Evolutionary conservation across 202 grass and related monocot species (phyloP), one percentile per base, ranked within the genome.

Genomic region (Cymbopogon flexuosus): DNA sequence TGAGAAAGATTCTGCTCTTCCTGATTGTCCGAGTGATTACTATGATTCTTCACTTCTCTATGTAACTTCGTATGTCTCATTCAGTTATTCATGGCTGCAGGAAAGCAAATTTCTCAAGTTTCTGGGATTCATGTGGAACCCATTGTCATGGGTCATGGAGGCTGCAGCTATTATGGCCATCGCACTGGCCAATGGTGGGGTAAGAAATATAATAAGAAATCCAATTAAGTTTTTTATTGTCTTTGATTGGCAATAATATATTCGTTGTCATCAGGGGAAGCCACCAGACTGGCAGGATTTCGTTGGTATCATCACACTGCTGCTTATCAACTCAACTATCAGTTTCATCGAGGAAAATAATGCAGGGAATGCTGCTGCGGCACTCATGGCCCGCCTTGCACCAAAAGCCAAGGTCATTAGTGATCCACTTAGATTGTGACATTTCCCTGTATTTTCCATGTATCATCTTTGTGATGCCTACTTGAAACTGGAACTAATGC

Each of bases 301-400:
- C 12, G 90, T 93, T 34, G 95, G 95, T 45, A 93, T 98, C 15
- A 89, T 98, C 21, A 92, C 92, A 8, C 82, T 98, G 68, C 90
- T 98, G 5, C 15, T 98, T 46, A 98, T 98, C 68, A 98, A 98
- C 69, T 98, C 95, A 33, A 98, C 95, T 30, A 98, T 98, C 73
- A 98, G 95, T 70, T 98, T 98, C 88, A 93, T 98, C 39, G 95
- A 98, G 84, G 95, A 98, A 90, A 98, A 98, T 89, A 98, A 94
- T 81, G 95, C 95, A 0, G 95, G 95, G 14, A 98, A 98, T 74
- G 95, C 95, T 18, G 95, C 95, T 8, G 95, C 95, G 0, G 95
- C 92, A 30, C 95, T 98, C 80, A 98, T 98, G 92, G 95, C 95
- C 18, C 90, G 88, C 72, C 95, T 98, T 45, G 92, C 95, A 1